These are phyloP conservation scores for Xylariomycetidae sp. DNA, from an alignment of 2,329 filamentous ascomycete species.

Conservation along the genomic window DNA sequence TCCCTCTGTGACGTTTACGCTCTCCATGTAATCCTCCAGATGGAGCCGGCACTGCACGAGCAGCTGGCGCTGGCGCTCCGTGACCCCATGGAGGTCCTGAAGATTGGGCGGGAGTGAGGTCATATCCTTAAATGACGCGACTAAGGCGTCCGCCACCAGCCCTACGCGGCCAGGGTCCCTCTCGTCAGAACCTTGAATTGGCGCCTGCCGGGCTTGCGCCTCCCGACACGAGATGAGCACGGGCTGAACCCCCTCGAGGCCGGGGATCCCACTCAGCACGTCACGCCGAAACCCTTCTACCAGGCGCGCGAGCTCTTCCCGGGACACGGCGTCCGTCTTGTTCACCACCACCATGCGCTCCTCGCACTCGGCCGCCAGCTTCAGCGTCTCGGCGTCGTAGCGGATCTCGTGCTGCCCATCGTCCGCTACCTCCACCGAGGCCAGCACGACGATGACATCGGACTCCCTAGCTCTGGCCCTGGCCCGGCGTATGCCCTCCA, in stretches of 20 bases:
- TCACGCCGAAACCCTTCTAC: constrained; percentile 32
- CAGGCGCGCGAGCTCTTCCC: constrained; percentile 30
- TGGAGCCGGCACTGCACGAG: constrained; percentile 66
- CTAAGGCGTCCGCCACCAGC: constrained; percentile 59
- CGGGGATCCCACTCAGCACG: constrained; percentile 34
- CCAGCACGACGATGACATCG: constrained; percentile 77
- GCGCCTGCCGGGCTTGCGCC: constrained; percentile 25
- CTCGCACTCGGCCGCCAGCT: constrained; percentile 43
- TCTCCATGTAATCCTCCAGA: constrained; percentile 65
- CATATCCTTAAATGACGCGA: constrained; percentile 62
- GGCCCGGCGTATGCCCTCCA: constrained; percentile 85
- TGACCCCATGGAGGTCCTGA: constrained; percentile 83
- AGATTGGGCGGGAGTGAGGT: constrained; percentile 65
- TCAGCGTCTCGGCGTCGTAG: constrained; percentile 50
- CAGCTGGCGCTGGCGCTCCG: constrained; percentile 79
- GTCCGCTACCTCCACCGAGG: constrained; percentile 57
- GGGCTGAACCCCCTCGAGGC: constrained; percentile 32
- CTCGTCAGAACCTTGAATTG: constrained; percentile 25
- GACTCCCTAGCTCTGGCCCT: constrained; percentile 75
- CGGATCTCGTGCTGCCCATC: constrained; percentile 35
- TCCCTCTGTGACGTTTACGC: constrained; percentile 25
- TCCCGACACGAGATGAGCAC: constrained; percentile 69
- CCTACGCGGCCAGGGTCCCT: constrained; percentile 61
- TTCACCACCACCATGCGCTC: constrained; percentile 53
- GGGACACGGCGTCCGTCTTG: constrained; percentile 49